Evolutionary conservation across 139 green algal genomes (phyloP), one percentile per base, ranked within the genome.

Genomic region (Yamagishiella unicocca): DNA sequence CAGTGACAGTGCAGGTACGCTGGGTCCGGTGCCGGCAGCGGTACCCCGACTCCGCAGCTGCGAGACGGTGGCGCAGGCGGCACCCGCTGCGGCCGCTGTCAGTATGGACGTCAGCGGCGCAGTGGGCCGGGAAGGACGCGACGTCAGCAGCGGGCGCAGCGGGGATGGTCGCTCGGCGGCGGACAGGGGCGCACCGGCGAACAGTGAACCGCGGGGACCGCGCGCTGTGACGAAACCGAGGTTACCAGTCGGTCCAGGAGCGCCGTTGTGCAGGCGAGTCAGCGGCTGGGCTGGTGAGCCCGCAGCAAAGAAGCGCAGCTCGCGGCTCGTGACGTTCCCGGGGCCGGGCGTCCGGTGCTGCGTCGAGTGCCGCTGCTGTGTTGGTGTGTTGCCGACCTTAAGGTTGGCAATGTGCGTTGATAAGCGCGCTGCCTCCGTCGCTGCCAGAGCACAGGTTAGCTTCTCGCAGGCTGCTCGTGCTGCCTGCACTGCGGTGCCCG

Each of bases 381-480:
- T 25, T 25, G 55, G 58, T 4, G 55, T 84, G 27, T 7, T 54
- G 33, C 37, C 38, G 22, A 55, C 9, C 76, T 46, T 55, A 31
- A 64, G 76, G 38, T 84, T 83, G 14, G 75, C 55, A 0, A 40
- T 31, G 27, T 73, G 77, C 31, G 77, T 58, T 8, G 55, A 40
- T 2, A 40, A 12, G 24, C 58, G 37, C 0, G 38, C 77, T 9
- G 77, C 55, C 38, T 84, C 58, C 3, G 38, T 84, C 8, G 25
- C 10, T 9, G 38, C 58, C 3, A 58, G 22, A 8, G 77, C 58
- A 25, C 25, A 43, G 37, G 27, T 73, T 29, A 84, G 58, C 37
- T 50, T 37, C 77, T 84, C 54, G 24, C 37, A 74, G 25, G 58
- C 55, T 1, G 58, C 77, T 6, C 77, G 77, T 2, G 77, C 77